A percentile compares a stretch with the other conserved stretches of the same genome.
Evolutionary conservation across 2,329 filamentous ascomycete species (phyloP).

Genomic region (Penicillium brevicompactum): DNA sequence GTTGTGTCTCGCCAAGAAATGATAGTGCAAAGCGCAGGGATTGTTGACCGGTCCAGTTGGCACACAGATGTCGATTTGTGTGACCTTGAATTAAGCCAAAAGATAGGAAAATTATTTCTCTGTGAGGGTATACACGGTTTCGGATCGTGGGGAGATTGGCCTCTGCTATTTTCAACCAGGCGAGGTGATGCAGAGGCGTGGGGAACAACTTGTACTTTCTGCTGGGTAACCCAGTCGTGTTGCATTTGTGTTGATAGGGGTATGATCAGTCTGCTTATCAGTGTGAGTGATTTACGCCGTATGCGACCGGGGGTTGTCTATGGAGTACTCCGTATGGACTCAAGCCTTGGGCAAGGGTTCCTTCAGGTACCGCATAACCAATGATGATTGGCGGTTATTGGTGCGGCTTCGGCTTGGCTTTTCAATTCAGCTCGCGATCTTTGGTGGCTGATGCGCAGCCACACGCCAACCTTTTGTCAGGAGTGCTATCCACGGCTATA

Average conservation of each 20-base stretch:
- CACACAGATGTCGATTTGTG: conserved; percentile 4
- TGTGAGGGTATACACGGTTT: neutral
- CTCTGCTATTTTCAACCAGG: neutral
- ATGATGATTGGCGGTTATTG: conserved; percentile 2
- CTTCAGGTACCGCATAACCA: conserved; percentile 4
- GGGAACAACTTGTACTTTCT: conserved; percentile 5
- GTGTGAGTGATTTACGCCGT: neutral
- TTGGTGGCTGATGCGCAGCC: conserved; percentile 4
- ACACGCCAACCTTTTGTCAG: neutral
- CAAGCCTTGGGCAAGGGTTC: conserved; percentile 1
- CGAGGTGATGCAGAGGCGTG: conserved; percentile 7
- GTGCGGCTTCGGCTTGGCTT: neutral
- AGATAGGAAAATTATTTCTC: neutral
- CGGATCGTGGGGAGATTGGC: conserved; percentile 6
- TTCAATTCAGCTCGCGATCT: neutral
- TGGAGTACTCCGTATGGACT: neutral
- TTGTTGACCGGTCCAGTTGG: conserved; percentile 2
- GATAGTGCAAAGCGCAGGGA: conserved; percentile 8
- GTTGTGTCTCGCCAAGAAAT: conserved; percentile 10
- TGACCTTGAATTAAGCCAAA: neutral
- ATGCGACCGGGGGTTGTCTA: neutral
- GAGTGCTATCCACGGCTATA: too few relatives aligned
- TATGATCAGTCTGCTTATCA: neutral
- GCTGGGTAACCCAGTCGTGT: conserved; percentile 6
- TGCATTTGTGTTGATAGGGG: neutral